These are phyloP conservation scores for Camelina laxa DNA, from an alignment of 345 rosid genomes.

Conservation along the genomic window DNA sequence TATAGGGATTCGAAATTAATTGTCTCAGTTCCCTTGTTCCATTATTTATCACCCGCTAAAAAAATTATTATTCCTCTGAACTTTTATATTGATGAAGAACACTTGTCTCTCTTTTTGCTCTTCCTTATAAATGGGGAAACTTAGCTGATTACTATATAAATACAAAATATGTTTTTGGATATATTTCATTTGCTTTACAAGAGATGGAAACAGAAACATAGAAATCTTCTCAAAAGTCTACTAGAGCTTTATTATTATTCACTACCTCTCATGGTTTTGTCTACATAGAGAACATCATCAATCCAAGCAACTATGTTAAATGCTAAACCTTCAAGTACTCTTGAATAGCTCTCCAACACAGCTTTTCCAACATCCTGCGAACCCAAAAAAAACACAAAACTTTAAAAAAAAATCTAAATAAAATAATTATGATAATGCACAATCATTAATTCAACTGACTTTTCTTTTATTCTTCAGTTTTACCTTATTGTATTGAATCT, in stretches of 20 bases:
- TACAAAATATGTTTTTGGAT: not conserved
- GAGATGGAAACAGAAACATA: constrained; percentile 16
- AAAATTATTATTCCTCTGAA: constrained; percentile 24
- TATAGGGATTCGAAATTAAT: constrained; percentile 40
- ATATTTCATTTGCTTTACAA: constrained; percentile 11
- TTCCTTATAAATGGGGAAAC: not conserved
- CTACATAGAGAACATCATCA: constrained; percentile 74
- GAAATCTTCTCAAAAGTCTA: constrained; percentile 13
- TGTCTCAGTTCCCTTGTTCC: constrained; percentile 41
- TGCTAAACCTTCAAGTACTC: constrained; percentile 82
- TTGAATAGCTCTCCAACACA: constrained; percentile 77
- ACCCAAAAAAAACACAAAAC: constrained; percentile 1
- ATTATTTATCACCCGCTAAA: constrained; percentile 31
- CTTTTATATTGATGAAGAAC: constrained; percentile 27
- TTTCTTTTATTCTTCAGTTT: not conserved
- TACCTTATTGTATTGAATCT: constrained; percentile 76
- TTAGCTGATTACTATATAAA: not conserved
- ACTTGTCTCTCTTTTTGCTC: constrained; percentile 7
- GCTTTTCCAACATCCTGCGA: constrained; percentile 88
- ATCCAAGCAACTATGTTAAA: constrained; percentile 85
- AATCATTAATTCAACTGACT: not conserved
- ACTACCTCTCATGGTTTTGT: constrained; percentile 52
- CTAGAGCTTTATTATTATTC: not conserved
- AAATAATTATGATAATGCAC: not conserved
- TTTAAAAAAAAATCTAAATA: not conserved